These are phyloP conservation scores for Rhazya stricta DNA, from an alignment of 257 asterid species.

Conservation along the genomic window DNA sequence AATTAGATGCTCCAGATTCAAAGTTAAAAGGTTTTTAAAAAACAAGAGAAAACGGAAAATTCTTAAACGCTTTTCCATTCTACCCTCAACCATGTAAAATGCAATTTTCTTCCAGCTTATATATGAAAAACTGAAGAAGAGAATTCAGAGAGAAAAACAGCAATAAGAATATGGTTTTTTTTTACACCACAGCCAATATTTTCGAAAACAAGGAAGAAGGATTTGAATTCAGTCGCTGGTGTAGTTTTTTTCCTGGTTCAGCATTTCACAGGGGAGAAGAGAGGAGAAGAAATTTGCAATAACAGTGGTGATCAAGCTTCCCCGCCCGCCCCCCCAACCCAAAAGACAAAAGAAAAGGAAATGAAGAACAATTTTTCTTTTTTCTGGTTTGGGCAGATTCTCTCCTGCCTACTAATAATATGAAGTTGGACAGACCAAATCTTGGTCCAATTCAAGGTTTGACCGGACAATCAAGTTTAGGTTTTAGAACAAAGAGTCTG, in stretches of 20 bases:
- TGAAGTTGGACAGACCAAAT: neutral
- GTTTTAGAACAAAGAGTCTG: neutral
- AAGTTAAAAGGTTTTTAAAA: neutral
- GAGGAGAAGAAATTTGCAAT: too few species aligned
- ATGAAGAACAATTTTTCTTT: too few species aligned
- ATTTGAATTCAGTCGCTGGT: too few species aligned
- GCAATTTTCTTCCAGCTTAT: slow-evolving; percentile 2
- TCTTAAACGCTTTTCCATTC: neutral
- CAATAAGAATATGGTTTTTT: neutral
- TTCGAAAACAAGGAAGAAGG: too few species aligned
- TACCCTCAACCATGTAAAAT: neutral
- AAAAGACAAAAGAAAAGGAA: too few species aligned
- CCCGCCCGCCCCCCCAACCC: too few species aligned
- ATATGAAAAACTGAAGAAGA: neutral
- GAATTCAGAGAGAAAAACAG: neutral
- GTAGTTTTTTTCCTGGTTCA: too few species aligned
- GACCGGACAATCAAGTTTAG: neutral
- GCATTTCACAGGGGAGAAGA: too few species aligned
- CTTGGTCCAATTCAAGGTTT: neutral
- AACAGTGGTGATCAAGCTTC: too few species aligned
- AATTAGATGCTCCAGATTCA: too few species aligned
- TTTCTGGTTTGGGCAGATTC: too few species aligned
- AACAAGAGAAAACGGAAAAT: neutral
- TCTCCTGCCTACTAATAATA: neutral
- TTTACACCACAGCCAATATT: too few species aligned